These are phyloP conservation scores for Tetrapisispora nanseiensis DNA, from an alignment of 805 yeast genomes.

Conservation along the genomic window DNA sequence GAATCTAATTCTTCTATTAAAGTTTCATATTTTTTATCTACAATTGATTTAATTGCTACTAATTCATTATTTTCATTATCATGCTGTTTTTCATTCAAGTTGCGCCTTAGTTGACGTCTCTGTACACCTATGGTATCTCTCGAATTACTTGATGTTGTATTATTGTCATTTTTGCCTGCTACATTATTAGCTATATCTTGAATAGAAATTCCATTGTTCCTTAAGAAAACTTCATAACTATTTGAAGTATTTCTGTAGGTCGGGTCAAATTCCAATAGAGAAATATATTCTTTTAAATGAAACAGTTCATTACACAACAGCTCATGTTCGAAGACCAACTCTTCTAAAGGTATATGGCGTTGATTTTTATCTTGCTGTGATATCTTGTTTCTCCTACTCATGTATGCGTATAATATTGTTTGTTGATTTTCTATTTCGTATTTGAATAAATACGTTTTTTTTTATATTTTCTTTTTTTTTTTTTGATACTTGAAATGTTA, in stretches of 20 bases:
- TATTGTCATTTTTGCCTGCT: conserved; percentile 27
- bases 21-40: conserved; percentile 12
- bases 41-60: conserved; percentile 8
- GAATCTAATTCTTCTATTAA: conserved; percentile 1
- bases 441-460: no score
- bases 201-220: conserved; percentile 14
- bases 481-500: no score
- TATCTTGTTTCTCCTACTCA: not conserved
- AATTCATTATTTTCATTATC: conserved; percentile 1
- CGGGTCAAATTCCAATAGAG: conserved; percentile 57
- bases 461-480: no score
- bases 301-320: conserved; percentile 49
- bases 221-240: conserved; percentile 29
- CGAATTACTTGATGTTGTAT: conserved; percentile 8
- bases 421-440: not conserved
- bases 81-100: not conserved
- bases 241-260: conserved; percentile 27
- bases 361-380: not conserved
- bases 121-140: conserved; percentile 12
- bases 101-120: conserved; percentile 8
- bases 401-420: no score
- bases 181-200: conserved; percentile 7
- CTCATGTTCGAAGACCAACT: conserved; percentile 38
- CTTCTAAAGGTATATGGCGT: conserved; percentile 27
- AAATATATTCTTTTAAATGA: conserved; percentile 51